phyloP scores from a whole-genome alignment of 169 alveolate species.

The Eimeria brunetti region DNA sequence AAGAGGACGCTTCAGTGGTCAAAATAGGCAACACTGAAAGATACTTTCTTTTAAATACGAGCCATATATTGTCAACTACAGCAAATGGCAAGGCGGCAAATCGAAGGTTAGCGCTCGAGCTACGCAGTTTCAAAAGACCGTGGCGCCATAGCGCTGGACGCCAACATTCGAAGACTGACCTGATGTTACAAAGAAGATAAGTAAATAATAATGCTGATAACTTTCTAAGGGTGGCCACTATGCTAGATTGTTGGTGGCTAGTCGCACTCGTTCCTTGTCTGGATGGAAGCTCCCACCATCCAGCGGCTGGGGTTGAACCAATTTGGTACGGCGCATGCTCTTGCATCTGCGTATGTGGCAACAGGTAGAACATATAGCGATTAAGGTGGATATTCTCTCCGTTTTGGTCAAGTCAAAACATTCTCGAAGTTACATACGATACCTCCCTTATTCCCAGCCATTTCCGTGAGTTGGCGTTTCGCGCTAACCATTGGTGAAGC shows the following conservation, averaged over 20 bases:
- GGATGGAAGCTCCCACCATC: constrained; percentile 41
- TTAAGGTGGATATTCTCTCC: background rate
- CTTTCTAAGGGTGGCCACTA: background rate
- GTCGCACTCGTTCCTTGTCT: constrained; percentile 20
- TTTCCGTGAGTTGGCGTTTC: constrained; percentile 23
- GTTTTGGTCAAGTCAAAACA: background rate
- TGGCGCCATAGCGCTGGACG: constrained; percentile 9
- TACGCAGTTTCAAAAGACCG: constrained; percentile 19
- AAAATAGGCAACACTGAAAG: background rate
- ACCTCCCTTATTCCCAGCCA: background rate
- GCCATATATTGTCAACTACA: constrained; percentile 17
- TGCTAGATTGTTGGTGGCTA: constrained; percentile 9
- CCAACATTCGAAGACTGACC: constrained; percentile 48
- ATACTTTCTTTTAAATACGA: background rate
- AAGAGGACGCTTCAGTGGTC: constrained; percentile 2
- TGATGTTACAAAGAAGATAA: constrained; percentile 29
- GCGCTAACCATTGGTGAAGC: constrained; percentile 74
- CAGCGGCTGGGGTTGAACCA: constrained; percentile 53
- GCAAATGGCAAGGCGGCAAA: constrained; percentile 29
- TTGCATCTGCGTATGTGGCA: background rate
- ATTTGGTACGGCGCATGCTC: constrained; percentile 25
- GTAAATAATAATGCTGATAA: background rate
- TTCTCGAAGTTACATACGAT: background rate
- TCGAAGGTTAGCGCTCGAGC: constrained; percentile 74
- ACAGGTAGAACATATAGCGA: background rate